Evolutionary conservation across 257 asterid genomes (phyloP), one percentile per base, ranked within the genome.

Genomic region (Craterostigma plantagineum): DNA sequence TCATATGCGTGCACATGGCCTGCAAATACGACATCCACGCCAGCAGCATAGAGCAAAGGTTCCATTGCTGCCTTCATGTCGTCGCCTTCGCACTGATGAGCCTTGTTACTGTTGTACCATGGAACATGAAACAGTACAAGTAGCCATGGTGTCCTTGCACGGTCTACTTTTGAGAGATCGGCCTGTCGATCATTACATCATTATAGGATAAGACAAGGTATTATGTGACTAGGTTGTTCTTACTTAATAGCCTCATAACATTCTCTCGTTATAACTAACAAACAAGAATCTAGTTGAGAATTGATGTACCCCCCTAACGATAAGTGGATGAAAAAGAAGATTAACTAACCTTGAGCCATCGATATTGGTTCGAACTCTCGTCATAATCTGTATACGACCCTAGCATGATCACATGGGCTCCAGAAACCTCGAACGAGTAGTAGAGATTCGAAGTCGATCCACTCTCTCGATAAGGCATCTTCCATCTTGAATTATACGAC

Each of bases 1-100:
- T 87, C 95, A 36, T 87, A 87, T 56, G 98, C 98, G 70, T 87
- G 95, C 38, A 87, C 98, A 43, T 87, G 98, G 49, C 98, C 93
- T 13, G 92, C 61, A 23, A 87, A 58, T 39, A 68, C 73, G 30
- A 79, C 27, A 56, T 82, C 95, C 14, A 62, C 92, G 12, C 77
- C 79, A 14, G 81, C 95, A 46, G 76, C 78, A 56, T 72, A 55
- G 7, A 87, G 68, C 69, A 87, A 46, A 18, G 79, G 86, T 50
- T 87, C 98, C 69, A 87, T 72, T 33, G 92, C 46, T 45, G 67
- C 52, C 93, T 66, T 82, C 99, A 90, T 90, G 44, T 48, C 61
- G 41, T 77, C 67, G 17, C 92, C 95, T 72, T 87, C 98, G 35
- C 93, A 79, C 60, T 68, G 92, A 70, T 87, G 98, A 49, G 98